A percentile compares a stretch with the other conserved stretches of the same genome.
Evolutionary conservation across 140 eudicot species (phyloP).

Genomic region (Cichorium intybus): DNA sequence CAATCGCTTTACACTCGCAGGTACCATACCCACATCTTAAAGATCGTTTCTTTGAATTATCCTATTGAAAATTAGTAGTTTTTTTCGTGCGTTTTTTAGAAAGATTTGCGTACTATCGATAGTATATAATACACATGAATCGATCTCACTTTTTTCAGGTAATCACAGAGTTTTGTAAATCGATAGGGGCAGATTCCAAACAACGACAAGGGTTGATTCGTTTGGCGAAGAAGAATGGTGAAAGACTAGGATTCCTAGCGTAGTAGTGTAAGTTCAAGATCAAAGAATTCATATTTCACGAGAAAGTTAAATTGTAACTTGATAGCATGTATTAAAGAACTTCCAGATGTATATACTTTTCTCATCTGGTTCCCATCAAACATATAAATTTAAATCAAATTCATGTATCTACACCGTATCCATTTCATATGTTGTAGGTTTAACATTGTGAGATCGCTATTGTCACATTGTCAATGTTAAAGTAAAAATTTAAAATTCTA

Average conservation of each 20-base stretch:
- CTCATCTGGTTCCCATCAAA: conserved; percentile 23
- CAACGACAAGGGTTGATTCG: conserved; percentile 98
- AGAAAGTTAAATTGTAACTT: conserved; percentile 29
- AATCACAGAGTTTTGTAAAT: conserved; percentile 88
- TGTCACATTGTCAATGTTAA: not conserved
- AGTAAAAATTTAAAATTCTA: conserved; percentile 1
- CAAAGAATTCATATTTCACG: conserved; percentile 17
- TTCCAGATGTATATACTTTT: conserved; percentile 30
- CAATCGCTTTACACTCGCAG: conserved; percentile 99
- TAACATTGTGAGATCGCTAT: not conserved
- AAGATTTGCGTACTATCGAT: too few relatives aligned
- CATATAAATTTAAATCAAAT: conserved; percentile 18
- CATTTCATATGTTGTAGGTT: conserved; percentile 13
- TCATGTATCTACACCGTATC: conserved; percentile 13
- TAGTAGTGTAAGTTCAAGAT: conserved; percentile 26
- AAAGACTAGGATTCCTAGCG: conserved; percentile 83
- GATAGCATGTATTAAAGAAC: conserved; percentile 23
- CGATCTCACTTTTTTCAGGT: conserved; percentile 47
- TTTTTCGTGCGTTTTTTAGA: not conserved
- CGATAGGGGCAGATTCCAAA: conserved; percentile 92
- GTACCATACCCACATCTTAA: conserved; percentile 26
- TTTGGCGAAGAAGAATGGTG: conserved; percentile 95
- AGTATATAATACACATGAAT: too few relatives aligned
- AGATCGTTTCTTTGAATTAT: not conserved
- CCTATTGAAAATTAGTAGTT: not conserved